phyloP scores from a whole-genome alignment of 495 filamentous ascomycete species.

The Penicillium pancosmium region DNA sequence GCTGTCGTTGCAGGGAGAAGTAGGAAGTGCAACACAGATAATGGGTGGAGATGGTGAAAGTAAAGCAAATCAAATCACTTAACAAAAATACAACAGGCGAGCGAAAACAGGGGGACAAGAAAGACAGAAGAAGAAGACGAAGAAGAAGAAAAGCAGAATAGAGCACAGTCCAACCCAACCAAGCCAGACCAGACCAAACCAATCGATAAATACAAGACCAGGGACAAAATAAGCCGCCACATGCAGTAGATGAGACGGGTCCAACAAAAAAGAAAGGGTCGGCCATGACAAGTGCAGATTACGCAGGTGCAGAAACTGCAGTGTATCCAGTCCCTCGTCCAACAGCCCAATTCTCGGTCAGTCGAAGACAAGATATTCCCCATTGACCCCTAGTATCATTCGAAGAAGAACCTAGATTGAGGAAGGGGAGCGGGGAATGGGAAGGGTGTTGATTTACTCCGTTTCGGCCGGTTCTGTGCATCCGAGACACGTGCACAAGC shows the following conservation, averaged over 20 bases:
- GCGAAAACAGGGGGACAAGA: background rate
- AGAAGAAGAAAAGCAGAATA: background rate
- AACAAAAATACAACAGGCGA: background rate
- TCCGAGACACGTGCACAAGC: background rate
- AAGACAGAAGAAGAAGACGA: background rate
- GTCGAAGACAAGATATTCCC: background rate
- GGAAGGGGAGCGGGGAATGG: no score
- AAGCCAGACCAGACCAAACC: background rate
- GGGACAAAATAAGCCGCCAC: background rate
- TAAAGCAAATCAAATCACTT: background rate
- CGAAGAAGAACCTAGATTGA: no score
- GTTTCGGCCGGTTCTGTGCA: background rate
- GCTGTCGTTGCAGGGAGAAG: no score
- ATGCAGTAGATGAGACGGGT: background rate
- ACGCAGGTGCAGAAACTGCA: background rate
- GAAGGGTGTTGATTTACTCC: background rate
- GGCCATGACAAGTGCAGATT: background rate
- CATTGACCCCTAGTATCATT: background rate
- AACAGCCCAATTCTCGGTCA: background rate
- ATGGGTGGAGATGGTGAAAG: background rate
- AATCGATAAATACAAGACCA: background rate
- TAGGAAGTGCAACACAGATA: background rate
- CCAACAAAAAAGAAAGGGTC: no score
- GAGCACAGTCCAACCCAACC: background rate
- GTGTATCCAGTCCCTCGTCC: background rate